Conservation (phyloP, 768 basidiomycete genomes). For the Kwoniella heveanensis region DNA sequence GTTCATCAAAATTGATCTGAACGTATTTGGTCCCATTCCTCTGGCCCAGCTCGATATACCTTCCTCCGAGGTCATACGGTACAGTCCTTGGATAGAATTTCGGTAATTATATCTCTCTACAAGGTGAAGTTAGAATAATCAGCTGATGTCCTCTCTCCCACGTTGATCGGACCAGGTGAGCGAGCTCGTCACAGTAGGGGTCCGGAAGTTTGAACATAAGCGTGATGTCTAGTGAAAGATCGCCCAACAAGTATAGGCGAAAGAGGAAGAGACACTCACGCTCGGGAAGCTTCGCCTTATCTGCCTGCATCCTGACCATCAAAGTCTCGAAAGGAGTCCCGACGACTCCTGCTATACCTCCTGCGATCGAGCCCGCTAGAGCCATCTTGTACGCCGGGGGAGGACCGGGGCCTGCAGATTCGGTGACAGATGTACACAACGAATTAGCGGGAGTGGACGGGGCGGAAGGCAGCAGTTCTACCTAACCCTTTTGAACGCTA, state of each 20-base stretch:
- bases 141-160: too few species aligned
- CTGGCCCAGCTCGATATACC: constrained; percentile 73
- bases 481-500: background rate
- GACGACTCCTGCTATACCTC: constrained; percentile 80
- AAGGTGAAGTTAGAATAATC: background rate
- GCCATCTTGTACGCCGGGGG: constrained; percentile 80
- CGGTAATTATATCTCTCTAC: constrained; percentile 82
- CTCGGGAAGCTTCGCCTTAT: constrained; percentile 83
- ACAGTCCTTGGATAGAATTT: constrained; percentile 83
- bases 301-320: constrained; percentile 80
- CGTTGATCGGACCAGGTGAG: too few species aligned
- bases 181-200: too few species aligned
- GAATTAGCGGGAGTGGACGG: constrained; percentile 8
- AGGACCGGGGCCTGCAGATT: constrained; percentile 37
- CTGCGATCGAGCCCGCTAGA: constrained; percentile 82
- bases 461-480: background rate
- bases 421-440: constrained; percentile 8
- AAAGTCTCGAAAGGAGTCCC: constrained; percentile 70
- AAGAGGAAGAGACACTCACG: too few species aligned
- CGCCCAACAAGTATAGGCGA: too few species aligned
- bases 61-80: constrained; percentile 88
- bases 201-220: too few species aligned
- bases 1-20: constrained; percentile 85
- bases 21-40: constrained; percentile 80
- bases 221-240: too few species aligned